These are phyloP conservation scores for Cladophialophora psammophila DNA, from an alignment of 2,329 filamentous ascomycete genomes.

Conservation along the genomic window DNA sequence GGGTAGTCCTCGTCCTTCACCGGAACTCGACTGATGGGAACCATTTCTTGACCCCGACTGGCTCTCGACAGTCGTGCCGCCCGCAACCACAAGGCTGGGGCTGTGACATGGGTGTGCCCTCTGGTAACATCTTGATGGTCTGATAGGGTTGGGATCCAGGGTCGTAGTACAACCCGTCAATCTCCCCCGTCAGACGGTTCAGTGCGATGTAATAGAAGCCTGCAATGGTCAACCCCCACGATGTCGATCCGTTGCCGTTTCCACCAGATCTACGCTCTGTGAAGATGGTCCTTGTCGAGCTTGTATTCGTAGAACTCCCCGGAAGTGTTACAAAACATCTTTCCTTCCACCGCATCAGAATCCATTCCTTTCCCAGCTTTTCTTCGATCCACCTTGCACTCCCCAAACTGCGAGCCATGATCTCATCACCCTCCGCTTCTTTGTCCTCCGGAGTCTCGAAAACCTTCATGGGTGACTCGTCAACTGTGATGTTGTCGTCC, in stretches of 20 bases:
- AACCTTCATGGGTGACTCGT: conserved; percentile 43
- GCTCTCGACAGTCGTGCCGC: conserved; percentile 22
- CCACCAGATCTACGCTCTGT: conserved; percentile 9
- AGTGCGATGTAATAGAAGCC: conserved; percentile 61
- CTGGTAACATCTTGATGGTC: conserved; percentile 53
- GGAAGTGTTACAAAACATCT: conserved; percentile 53
- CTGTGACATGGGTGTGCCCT: conserved; percentile 15
- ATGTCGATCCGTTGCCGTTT: conserved; percentile 36
- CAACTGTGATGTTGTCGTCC: not conserved
- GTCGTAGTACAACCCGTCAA: conserved; percentile 60
- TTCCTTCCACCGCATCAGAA: conserved; percentile 62
- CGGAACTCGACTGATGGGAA: conserved; percentile 36
- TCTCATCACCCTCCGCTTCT: conserved; percentile 30
- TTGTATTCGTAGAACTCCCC: conserved; percentile 13
- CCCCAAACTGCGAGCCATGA: conserved; percentile 36
- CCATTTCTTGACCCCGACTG: conserved; percentile 36
- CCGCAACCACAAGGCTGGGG: conserved; percentile 26
- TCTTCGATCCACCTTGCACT: conserved; percentile 39
- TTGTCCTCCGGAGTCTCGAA: conserved; percentile 24
- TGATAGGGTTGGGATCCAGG: conserved; percentile 59
- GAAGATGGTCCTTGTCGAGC: conserved; percentile 25
- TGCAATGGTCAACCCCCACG: conserved; percentile 57
- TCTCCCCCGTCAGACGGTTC: conserved; percentile 53
- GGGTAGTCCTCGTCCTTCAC: conserved; percentile 10
- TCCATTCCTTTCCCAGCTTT: conserved; percentile 51